Evolutionary conservation across 2,329 filamentous ascomycete species (phyloP).

Genomic region (Aspergillus spinulosporus): DNA sequence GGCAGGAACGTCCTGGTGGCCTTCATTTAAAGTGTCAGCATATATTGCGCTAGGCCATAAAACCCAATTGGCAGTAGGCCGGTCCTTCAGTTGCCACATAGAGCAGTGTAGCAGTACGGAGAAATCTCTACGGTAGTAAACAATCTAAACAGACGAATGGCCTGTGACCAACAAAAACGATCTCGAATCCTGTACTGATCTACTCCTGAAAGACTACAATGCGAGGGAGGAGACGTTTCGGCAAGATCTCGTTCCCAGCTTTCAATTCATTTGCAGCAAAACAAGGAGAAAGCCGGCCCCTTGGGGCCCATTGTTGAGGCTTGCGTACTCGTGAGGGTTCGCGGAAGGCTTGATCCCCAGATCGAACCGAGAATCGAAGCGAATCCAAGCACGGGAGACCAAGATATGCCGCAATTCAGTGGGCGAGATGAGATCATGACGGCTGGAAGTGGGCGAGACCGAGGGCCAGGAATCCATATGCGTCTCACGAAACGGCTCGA

Average conservation of each 20-base stretch:
- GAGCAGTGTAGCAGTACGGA: no score
- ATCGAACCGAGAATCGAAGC: slow-evolving; percentile 13
- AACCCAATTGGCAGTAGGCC: no score
- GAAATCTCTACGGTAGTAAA: no score
- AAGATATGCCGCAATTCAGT: slow-evolving; percentile 8
- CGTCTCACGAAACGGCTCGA: slow-evolving; percentile 1
- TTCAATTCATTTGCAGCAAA: not conserved
- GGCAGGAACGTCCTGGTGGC: not conserved
- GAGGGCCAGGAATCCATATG: not conserved
- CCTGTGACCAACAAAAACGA: no score
- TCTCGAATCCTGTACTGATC: no score
- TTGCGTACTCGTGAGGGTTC: not conserved
- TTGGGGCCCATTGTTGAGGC: not conserved
- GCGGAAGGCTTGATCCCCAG: slow-evolving; percentile 2
- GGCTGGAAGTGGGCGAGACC: slow-evolving; percentile 5
- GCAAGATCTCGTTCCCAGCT: not conserved
- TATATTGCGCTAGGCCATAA: no score
- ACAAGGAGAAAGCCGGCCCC: not conserved
- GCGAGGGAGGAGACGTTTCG: not conserved
- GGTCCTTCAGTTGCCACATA: no score
- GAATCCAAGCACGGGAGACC: slow-evolving; percentile 9
- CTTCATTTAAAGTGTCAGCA: no score
- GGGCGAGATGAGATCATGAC: slow-evolving; percentile 4
- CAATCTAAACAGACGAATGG: no score
- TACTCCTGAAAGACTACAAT: no score